Base-by-base conservation (phyloP, 202 grass and related monocot genomes). In the Panicum hallii region DNA sequence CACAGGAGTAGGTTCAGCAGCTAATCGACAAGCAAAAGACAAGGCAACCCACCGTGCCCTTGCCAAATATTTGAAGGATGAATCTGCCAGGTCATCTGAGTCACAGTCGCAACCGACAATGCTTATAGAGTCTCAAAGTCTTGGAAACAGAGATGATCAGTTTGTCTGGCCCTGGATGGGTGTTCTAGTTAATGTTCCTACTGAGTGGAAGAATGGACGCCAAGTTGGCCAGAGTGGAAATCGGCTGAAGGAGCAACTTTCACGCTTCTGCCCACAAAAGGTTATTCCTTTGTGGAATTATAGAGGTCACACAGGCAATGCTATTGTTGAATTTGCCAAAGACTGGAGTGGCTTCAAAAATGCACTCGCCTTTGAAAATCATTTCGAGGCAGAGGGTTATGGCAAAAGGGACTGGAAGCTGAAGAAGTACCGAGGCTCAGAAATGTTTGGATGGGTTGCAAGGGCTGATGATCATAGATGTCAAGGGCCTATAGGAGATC, bases 131-230 rank as follows among this genome's bases (percentile, higher is more conserved):
- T 65, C 56, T 16, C 68, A 17, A 14, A 47, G 69, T 75, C 56
- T 19, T 53, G 66, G 72, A 67, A 89, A 86, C 75, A 60, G 34
- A 73, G 92, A 97, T 19, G 92, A 97, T 20, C 82, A 88, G 34
- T 92, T 89, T 85, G 93, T 95, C 54, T 95, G 80, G 83, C 88
- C 90, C 4, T 90, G 93, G 93, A 95, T 87, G 83, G 93, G 90
- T 30, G 56, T 92, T 19, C 61, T 95, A 1, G 88, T 89, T 5
- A 92, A 92, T 71, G 86, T 89, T 34, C 85, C 86, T 65, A 90
- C 88, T 17, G 90, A 88, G 17, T 77, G 23, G 73, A 78, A 85
- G 43, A 38, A 69, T 60, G 83, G 83, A 9, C 74, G 65, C 64
- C 64, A 70, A 26, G 65, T 85, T 50, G 83, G 83, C 38, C 65